Conservation (phyloP, 108 stramenopile species). For the Conticribra guillardii region DNA sequence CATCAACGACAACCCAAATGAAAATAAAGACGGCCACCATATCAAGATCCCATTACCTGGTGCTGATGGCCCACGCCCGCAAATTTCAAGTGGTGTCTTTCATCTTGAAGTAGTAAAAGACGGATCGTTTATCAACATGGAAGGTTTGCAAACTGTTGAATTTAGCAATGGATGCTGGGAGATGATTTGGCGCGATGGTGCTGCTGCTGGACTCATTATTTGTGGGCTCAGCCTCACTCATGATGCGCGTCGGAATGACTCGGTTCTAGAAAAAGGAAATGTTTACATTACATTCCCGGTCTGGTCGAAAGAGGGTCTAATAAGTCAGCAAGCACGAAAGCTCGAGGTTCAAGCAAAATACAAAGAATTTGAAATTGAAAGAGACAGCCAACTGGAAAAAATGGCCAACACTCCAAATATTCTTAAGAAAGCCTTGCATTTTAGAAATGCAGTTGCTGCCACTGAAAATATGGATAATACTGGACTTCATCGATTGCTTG, state of each 20-base stretch:
- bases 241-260: slow-evolving; percentile 38
- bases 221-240: slow-evolving; percentile 38
- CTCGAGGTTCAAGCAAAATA: slow-evolving; percentile 6
- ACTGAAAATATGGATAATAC: slow-evolving; percentile 26
- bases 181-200: slow-evolving; percentile 29
- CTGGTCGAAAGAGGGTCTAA: slow-evolving; percentile 35
- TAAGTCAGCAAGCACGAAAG: slow-evolving; percentile 27
- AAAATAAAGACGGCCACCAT: neutral
- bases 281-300: slow-evolving; percentile 47
- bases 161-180: slow-evolving; percentile 35
- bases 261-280: slow-evolving; percentile 28
- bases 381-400: slow-evolving; percentile 31
- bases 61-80: slow-evolving; percentile 25
- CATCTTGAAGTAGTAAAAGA: slow-evolving; percentile 2
- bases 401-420: slow-evolving; percentile 30
- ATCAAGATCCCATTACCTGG: slow-evolving; percentile 26
- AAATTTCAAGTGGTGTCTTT: slow-evolving; percentile 20
- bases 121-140: slow-evolving; percentile 32
- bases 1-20: neutral
- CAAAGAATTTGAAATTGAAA: slow-evolving; percentile 18
- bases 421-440: slow-evolving; percentile 44
- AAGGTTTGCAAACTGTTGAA: slow-evolving; percentile 19
- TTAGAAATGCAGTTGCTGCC: slow-evolving; percentile 33
- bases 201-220: slow-evolving; percentile 27
- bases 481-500: neutral